These are phyloP conservation scores for Blastobotrys ciferrii DNA, from an alignment of 1,139 yeast genomes.

Conservation along the genomic window DNA sequence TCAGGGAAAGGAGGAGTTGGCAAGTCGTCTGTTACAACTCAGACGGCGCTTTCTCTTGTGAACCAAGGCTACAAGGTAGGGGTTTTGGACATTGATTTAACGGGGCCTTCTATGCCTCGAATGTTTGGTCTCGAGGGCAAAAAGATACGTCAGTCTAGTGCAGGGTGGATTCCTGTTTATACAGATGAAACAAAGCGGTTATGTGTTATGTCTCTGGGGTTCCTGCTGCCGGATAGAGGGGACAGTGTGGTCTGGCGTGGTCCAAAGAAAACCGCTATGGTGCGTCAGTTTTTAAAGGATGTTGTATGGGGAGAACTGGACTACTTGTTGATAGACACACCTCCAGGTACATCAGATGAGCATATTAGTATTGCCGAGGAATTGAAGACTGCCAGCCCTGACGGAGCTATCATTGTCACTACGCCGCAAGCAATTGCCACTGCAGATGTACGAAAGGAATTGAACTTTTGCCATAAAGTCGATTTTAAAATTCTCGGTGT, in stretches of 20 bases:
- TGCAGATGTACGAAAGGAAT: constrained; percentile 90
- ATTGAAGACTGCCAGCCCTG: constrained; percentile 68
- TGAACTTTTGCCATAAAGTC: constrained; percentile 88
- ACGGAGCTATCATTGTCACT: constrained; percentile 92
- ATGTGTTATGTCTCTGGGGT: constrained; percentile 87
- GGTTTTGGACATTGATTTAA: constrained; percentile 88
- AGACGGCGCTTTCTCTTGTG: constrained; percentile 76
- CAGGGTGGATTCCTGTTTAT: constrained; percentile 91
- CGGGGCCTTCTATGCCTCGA: constrained; percentile 95
- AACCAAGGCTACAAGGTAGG: constrained; percentile 78
- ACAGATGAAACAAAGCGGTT: constrained; percentile 37
- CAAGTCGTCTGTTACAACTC: constrained; percentile 92
- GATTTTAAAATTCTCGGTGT: constrained; percentile 77
- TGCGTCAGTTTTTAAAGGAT: constrained; percentile 85
- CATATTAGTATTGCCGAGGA: constrained; percentile 97
- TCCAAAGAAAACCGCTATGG: constrained; percentile 97
- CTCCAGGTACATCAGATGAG: constrained; percentile 98
- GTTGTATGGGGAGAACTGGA: constrained; percentile 86
- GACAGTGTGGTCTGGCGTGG: constrained; percentile 98
- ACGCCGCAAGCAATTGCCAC: constrained; percentile 95
- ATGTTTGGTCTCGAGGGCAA: constrained; percentile 87
- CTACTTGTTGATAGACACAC: constrained; percentile 89
- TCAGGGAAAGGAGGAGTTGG: constrained; percentile 99
- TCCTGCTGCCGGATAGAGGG: constrained; percentile 76
- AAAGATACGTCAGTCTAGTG: constrained; percentile 76